Percentiles rank a stretch among this genome's conserved stretches.
These are phyloP conservation scores for Nannochloropsis gaditana DNA, from an alignment of 108 stramenopile genomes.

Conservation along the genomic window DNA sequence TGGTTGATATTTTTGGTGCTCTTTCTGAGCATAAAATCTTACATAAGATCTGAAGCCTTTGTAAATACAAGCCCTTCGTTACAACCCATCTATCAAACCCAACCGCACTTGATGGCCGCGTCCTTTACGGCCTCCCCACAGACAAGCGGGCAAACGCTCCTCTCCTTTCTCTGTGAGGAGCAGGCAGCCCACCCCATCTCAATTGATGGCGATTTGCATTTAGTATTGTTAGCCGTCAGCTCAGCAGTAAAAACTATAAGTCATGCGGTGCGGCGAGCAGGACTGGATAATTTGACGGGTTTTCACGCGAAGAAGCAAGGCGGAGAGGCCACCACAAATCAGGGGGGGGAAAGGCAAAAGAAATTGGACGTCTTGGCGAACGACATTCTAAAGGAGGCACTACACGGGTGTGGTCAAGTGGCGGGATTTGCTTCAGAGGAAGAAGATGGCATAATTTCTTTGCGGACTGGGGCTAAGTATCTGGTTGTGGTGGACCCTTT, in stretches of 20 bases:
- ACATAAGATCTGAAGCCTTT: too few species aligned
- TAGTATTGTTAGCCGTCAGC: constrained; percentile 44
- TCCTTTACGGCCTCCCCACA: too few species aligned
- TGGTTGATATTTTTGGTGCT: too few species aligned
- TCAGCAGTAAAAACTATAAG: constrained; percentile 64
- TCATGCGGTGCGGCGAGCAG: constrained; percentile 37
- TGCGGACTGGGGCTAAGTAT: constrained; percentile 51
- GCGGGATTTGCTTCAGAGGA: constrained; percentile 55
- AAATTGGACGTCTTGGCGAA: constrained; percentile 60
- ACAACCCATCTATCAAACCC: too few species aligned
- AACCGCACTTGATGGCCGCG: too few species aligned
- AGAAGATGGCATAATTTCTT: constrained; percentile 55
- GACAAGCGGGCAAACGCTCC: not conserved
- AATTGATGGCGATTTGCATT: constrained; percentile 20
- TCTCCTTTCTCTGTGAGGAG: constrained; percentile 1
- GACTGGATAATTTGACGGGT: constrained; percentile 57
- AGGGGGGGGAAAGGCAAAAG: constrained; percentile 70
- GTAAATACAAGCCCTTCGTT: too few species aligned
- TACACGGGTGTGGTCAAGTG: constrained; percentile 27
- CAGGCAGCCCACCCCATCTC: not conserved
- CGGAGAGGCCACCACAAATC: constrained; percentile 50
- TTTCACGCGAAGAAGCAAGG: constrained; percentile 33
- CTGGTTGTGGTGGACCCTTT: constrained; percentile 82
- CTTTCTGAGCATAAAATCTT: too few species aligned
- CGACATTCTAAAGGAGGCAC: constrained; percentile 49